Conservation (phyloP, 768 basidiomycete species). For the Termitomyces sp. region DNA sequence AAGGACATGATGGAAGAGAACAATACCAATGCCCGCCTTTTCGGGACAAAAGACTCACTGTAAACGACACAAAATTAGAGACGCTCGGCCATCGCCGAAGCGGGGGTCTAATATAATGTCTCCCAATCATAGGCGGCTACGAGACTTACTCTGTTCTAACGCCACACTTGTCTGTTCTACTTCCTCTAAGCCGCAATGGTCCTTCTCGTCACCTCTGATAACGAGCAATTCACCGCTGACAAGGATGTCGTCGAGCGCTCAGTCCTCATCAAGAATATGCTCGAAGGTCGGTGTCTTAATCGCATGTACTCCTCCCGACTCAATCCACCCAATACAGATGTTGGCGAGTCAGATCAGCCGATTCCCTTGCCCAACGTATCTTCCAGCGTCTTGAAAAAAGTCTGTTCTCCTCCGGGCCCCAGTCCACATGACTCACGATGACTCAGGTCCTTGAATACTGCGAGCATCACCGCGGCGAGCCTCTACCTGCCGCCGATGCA, state of each 20-base stretch:
- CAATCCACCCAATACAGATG: constrained; percentile 47
- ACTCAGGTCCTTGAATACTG: constrained; percentile 94
- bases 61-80: background rate
- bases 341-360: constrained; percentile 90
- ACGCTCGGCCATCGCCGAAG: constrained; percentile 36
- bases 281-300: constrained; percentile 65
- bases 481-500: constrained; percentile 81
- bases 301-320: constrained; percentile 4
- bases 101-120: constrained; percentile 23
- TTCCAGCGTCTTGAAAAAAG: constrained; percentile 91
- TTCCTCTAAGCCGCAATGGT: constrained; percentile 49
- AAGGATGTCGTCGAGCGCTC: constrained; percentile 93
- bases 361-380: constrained; percentile 95
- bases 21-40: background rate
- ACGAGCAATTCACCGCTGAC: constrained; percentile 90
- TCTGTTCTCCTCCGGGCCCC: constrained; percentile 18
- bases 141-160: constrained; percentile 4
- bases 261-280: constrained; percentile 99
- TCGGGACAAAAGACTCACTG: constrained; percentile 4
- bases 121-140: constrained; percentile 11
- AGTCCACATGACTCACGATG: background rate
- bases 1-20: constrained; percentile 37
- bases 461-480: constrained; percentile 97
- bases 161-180: constrained; percentile 13
- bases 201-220: constrained; percentile 90